These are phyloP conservation scores for Vachellia collinsii DNA, from an alignment of 306 rosid species.

Conservation along the genomic window DNA sequence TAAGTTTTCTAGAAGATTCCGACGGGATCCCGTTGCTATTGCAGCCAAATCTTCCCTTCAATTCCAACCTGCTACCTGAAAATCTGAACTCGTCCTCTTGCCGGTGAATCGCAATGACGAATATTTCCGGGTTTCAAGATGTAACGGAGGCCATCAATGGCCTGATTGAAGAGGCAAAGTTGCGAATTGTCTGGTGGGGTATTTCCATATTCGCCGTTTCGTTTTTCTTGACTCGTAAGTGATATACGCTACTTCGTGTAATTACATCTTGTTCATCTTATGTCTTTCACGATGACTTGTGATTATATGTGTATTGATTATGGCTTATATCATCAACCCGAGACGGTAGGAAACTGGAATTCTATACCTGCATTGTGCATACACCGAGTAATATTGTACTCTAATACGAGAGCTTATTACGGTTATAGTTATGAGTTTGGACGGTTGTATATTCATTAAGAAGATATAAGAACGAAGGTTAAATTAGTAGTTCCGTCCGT, in stretches of 20 bases:
- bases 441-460: not conserved
- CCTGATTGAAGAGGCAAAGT: conserved; percentile 81
- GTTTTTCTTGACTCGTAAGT: conserved; percentile 81
- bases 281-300: conserved; percentile 6
- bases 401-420: not conserved
- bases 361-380: conserved; percentile 4
- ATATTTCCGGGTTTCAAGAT: conserved; percentile 25
- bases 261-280: conserved; percentile 3
- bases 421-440: conserved; percentile 29
- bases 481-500: not conserved
- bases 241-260: not conserved
- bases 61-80: not conserved
- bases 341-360: not conserved
- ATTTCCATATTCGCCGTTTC: conserved; percentile 77
- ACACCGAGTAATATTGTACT: not conserved
- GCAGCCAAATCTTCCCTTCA: not conserved
- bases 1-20: not conserved
- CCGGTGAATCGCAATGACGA: not conserved
- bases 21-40: not conserved
- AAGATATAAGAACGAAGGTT: conserved; percentile 5
- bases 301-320: not conserved
- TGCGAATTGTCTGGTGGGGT: conserved; percentile 92
- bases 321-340: not conserved
- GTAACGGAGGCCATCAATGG: conserved; percentile 66
- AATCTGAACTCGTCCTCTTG: not conserved